These are phyloP conservation scores for Neonectria neomacrospora DNA, from an alignment of 2,329 filamentous ascomycete genomes.

Conservation along the genomic window DNA sequence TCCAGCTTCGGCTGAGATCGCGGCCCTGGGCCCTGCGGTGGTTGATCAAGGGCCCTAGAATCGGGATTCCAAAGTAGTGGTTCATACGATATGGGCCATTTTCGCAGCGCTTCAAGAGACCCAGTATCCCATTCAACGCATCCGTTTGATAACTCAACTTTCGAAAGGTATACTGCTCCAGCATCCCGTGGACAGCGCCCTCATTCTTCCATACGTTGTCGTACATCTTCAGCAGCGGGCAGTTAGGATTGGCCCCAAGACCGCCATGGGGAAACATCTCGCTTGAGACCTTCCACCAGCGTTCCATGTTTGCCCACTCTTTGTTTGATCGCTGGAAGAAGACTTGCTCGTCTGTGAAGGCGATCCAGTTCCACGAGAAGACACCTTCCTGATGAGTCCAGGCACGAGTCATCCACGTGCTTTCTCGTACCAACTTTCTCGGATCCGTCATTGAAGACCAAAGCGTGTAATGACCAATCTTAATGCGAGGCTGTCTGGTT, in stretches of 20 bases:
- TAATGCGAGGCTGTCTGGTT: conserved; percentile 17
- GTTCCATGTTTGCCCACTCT: conserved; percentile 22
- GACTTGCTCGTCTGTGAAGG: conserved; percentile 28
- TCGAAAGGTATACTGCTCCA: conserved; percentile 5
- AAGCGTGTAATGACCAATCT: conserved; percentile 20
- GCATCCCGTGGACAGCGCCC: conserved; percentile 13
- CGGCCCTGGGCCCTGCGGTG: conserved; percentile 19
- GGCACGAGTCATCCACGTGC: conserved; percentile 25
- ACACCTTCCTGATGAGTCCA: conserved; percentile 27
- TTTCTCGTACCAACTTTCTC: conserved; percentile 8
- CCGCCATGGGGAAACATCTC: conserved; percentile 27
- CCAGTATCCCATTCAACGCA: conserved; percentile 17
- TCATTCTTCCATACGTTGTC: conserved; percentile 21
- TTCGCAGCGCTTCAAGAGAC: conserved; percentile 21
- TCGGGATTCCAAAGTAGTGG: conserved; percentile 26
- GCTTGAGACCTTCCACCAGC: conserved; percentile 22
- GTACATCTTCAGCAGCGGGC: conserved; percentile 18
- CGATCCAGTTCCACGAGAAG: conserved; percentile 24
- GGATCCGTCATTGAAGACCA: conserved; percentile 28
- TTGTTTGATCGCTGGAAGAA: conserved; percentile 25
- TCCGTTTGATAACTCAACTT: conserved; percentile 20
- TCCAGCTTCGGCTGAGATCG: conserved; percentile 16
- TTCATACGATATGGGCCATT: conserved; percentile 24
- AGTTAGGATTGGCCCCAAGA: conserved; percentile 4
- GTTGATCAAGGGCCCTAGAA: conserved; percentile 19